phyloP scores from a whole-genome alignment of 805 yeast species.

The Candida germanica region DNA sequence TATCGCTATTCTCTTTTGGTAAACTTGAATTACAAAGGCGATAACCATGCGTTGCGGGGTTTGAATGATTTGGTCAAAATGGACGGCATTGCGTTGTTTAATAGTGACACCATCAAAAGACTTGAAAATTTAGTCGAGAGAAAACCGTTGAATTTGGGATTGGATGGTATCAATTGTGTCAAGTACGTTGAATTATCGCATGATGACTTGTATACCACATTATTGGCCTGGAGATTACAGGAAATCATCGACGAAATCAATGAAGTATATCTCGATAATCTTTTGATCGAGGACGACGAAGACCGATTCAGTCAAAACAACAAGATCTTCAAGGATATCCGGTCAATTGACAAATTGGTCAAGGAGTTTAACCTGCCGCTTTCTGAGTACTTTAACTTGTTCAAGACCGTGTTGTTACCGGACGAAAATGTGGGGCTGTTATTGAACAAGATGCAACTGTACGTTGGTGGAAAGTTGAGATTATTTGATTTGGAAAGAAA shows the following conservation, averaged over 20 bases:
- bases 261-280: conserved; percentile 22
- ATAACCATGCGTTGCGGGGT: conserved; percentile 17
- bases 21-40: conserved; percentile 31
- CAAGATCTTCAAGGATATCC: conserved; percentile 12
- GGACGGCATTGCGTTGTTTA: conserved; percentile 31
- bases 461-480: conserved; percentile 18
- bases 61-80: conserved; percentile 26
- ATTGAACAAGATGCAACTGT: conserved; percentile 17
- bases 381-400: conserved; percentile 19
- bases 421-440: conserved; percentile 17
- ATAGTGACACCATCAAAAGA: conserved; percentile 23
- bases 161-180: conserved; percentile 28
- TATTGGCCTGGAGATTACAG: conserved; percentile 36
- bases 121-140: conserved; percentile 23
- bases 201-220: conserved; percentile 22
- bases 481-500: conserved; percentile 19
- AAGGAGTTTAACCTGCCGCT: background rate
- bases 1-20: conserved; percentile 23
- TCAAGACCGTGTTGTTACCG: conserved; percentile 23
- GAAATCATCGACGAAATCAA: conserved; percentile 33
- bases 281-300: conserved; percentile 11
- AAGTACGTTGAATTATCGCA: conserved; percentile 28
- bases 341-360: conserved; percentile 8
- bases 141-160: conserved; percentile 22
- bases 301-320: conserved; percentile 4